phyloP scores from a whole-genome alignment of 768 basidiomycete species.

The Astraeus odoratus region DNA sequence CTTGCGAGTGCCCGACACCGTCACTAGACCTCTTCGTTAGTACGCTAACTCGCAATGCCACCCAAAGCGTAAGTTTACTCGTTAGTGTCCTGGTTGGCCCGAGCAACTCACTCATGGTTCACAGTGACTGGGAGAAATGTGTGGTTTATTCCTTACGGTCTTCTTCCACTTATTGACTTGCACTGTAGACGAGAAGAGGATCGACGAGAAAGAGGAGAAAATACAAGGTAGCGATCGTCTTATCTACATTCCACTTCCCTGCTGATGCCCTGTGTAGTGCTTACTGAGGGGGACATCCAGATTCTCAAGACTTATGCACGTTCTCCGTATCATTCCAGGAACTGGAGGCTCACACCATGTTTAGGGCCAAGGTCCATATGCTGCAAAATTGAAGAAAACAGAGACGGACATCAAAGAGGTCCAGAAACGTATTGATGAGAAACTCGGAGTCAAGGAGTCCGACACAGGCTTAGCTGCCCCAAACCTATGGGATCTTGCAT shows the following conservation, averaged over 20 bases:
- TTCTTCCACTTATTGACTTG: constrained; percentile 8
- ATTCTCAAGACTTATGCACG: constrained; percentile 96
- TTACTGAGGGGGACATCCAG: constrained; percentile 98
- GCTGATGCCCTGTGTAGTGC: constrained; percentile 42
- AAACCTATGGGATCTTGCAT: constrained; percentile 94
- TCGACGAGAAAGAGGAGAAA: constrained; percentile 86
- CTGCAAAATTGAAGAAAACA: constrained; percentile 76
- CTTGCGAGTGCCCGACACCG: too few species aligned
- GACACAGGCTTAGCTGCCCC: constrained; percentile 97
- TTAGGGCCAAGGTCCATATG: constrained; percentile 98
- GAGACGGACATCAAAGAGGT: constrained; percentile 93
- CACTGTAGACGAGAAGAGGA: constrained; percentile 70
- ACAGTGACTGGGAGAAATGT: constrained; percentile 99
- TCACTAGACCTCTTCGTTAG: constrained; percentile 13
- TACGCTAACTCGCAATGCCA: constrained; percentile 55
- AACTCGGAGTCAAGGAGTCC: constrained; percentile 96
- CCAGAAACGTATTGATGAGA: constrained; percentile 96
- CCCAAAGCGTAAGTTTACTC: constrained; percentile 82
- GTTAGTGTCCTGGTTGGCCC: neutral
- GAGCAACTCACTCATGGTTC: constrained; percentile 8
- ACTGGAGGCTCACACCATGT: neutral
- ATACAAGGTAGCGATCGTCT: constrained; percentile 58
- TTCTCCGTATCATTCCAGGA: neutral
- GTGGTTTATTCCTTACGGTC: constrained; percentile 18
- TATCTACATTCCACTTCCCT: neutral